Evolutionary conservation across 2,329 filamentous ascomycete genomes (phyloP), one percentile per base, ranked within the genome.

Genomic region (Thelonectria rubi): DNA sequence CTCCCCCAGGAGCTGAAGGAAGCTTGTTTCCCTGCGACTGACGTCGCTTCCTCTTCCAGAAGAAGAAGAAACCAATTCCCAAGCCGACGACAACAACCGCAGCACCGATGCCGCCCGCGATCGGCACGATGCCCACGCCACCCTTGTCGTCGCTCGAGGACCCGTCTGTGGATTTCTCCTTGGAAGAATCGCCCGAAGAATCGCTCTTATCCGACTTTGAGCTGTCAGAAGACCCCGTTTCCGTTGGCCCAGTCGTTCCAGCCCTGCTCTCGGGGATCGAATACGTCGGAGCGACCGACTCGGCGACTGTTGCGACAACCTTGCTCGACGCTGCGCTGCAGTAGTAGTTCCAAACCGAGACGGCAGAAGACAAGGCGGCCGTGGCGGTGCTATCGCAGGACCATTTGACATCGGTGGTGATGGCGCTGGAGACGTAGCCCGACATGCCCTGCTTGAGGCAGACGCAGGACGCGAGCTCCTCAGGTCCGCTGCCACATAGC

Each of bases 401-500:
- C 18, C 72, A 77, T 62, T 79, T 81, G 53, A 84, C 78, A 1
- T 74, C 67, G 1, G 78, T 80, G 0, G 79, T 81, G n/a, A 86
- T 74, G 3, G 66, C 70, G 64, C 75, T 82, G 6, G 78, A 78
- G 6, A 85, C 72, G 1, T 70, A 66, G n/a, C 72, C 73, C 1
- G 77, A 77, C 75, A 85, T 81, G 20, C 79, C 78, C 3, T 77
- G 77, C 63, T 85, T 84, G 55, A 86, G 63, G 58, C 84, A 86
- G 5, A 77, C 78, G 59, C 84, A 86, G 0, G 82, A 85, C 0
- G 83, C 84, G 2, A 86, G 73, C 10, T 80, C 81, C 63, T 82
- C 75, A 1, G 82, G 81, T 0, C 81, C 83, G 1, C 69, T 65
- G 1, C 80, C 81, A 46, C 84, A 86, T 26, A 79, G 53, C n/a